These are phyloP conservation scores for Solanum rostratum DNA, from an alignment of 257 asterid genomes.

Conservation along the genomic window DNA sequence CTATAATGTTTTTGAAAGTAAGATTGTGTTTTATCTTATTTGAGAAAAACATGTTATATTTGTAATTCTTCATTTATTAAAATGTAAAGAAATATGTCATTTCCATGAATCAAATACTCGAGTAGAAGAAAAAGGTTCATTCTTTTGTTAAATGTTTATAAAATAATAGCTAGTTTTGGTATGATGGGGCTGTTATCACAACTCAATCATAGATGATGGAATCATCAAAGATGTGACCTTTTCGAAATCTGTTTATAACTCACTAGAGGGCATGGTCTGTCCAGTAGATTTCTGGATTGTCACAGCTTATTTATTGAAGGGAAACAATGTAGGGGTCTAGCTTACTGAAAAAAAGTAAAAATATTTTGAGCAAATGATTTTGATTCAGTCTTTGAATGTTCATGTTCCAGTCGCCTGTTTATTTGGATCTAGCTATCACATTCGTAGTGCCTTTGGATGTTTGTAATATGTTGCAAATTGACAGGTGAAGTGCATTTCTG, in stretches of 20 bases:
- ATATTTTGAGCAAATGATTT: background rate
- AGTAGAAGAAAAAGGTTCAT: background rate
- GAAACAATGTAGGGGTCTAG: background rate
- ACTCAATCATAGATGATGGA: background rate
- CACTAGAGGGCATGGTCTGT: background rate
- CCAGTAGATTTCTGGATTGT: background rate
- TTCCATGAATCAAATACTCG: background rate
- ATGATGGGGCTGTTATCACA: background rate
- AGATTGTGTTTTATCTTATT: background rate
- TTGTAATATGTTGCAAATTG: background rate
- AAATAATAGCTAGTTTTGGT: background rate
- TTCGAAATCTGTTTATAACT: background rate
- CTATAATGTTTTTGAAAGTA: background rate
- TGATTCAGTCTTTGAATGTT: background rate
- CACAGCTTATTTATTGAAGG: background rate
- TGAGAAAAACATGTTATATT: background rate
- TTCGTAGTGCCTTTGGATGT: background rate
- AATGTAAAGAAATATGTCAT: background rate
- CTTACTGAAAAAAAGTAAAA: background rate
- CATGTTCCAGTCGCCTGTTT: background rate
- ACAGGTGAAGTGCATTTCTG: slow-evolving; percentile 8
- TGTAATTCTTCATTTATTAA: background rate
- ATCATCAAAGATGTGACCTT: background rate
- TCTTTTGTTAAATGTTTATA: background rate
- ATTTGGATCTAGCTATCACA: background rate